Evolutionary conservation across 371 early-diverging fungal species (phyloP).

Genomic region (Amoeboaphelidium occidentale): DNA sequence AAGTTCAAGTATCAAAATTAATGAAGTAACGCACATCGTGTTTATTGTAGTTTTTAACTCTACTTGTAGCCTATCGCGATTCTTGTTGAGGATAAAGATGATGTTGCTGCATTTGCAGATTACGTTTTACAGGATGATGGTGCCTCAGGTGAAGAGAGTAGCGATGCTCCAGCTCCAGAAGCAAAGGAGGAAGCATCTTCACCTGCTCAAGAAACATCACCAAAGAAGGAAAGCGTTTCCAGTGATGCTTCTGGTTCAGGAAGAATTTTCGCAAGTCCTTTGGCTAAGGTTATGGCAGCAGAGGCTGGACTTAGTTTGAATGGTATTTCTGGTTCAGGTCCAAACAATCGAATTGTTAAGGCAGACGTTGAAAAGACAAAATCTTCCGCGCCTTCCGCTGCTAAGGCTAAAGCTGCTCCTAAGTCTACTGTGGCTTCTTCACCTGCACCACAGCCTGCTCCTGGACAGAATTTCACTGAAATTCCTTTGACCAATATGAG

Average conservation of each 20-base stretch:
- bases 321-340: conserved; percentile 64
- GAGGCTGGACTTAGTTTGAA: conserved; percentile 51
- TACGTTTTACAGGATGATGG: conserved; percentile 31
- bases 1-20: not conserved
- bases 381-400: not conserved
- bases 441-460: conserved; percentile 7
- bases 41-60: too few species aligned
- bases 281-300: conserved; percentile 65
- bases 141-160: conserved; percentile 3
- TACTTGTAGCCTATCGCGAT: conserved; percentile 66
- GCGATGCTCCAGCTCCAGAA: conserved; percentile 19
- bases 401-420: conserved; percentile 3
- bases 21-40: too few species aligned
- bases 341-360: conserved; percentile 70
- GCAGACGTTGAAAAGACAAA: conserved; percentile 46
- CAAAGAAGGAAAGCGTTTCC: not conserved
- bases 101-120: conserved; percentile 59
- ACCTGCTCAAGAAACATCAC: not conserved
- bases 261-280: conserved; percentile 63
- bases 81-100: conserved; percentile 66
- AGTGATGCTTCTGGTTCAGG: conserved; percentile 10
- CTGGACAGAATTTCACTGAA: conserved; percentile 30
- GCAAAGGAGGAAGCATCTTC: conserved; percentile 5
- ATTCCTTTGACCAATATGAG: conserved; percentile 77
- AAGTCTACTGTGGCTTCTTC: conserved; percentile 2